Evolutionary conservation across 1,284 basidiomycete genomes (phyloP), one percentile per base, ranked within the genome.

Genomic region (Inonotus obliquus): DNA sequence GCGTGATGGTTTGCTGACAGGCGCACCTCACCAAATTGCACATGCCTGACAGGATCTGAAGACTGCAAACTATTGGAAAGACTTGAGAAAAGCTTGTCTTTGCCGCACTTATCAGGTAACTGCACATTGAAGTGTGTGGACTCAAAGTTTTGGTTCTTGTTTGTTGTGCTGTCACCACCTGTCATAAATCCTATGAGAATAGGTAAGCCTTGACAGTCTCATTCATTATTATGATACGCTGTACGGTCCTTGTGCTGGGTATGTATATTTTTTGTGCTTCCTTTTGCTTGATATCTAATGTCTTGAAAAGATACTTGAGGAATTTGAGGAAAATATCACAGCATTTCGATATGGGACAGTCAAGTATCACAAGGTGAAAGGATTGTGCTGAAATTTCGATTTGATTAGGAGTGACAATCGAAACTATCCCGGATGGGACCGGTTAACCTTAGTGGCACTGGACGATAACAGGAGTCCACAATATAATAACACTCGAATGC

Each of bases 91-190:
- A 32, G 9, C 23, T 59, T 48, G 29, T 52, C 19, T 9, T 17
- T 10, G 9, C 39, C 44, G 23, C 13, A 10, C 29, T 4, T 17
- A 9, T 19, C 27, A 29, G 27, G 37, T 4, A 25, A 38, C 11
- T 32, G 27, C 23, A 17, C 10, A 23, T 59, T 64, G 25, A 70
- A 58, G 11, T 54, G 59, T 0, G 58, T 25, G 1, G 39, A 59
- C 17, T 70, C 63, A 47, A 66, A 68, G 29, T 68, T 65, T 23
- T 65, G 62, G n/a, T 63, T 47, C 32, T 58, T 54, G 45, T 68
- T 61, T 0, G 67, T 66, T 9, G 67, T 70, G 60, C 57, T 45
- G 44, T 63, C 61, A 2, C 47, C 38, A 4, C 61, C 57, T 25
- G 41, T 25, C 38, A 58, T 63, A 14, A 59, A 39, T 14, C 55